A percentile compares a stretch with the other conserved stretches of the same genome.
These are phyloP conservation scores for Mortierella sp. DNA, from an alignment of 371 early-diverging fungal species.

Conservation along the genomic window DNA sequence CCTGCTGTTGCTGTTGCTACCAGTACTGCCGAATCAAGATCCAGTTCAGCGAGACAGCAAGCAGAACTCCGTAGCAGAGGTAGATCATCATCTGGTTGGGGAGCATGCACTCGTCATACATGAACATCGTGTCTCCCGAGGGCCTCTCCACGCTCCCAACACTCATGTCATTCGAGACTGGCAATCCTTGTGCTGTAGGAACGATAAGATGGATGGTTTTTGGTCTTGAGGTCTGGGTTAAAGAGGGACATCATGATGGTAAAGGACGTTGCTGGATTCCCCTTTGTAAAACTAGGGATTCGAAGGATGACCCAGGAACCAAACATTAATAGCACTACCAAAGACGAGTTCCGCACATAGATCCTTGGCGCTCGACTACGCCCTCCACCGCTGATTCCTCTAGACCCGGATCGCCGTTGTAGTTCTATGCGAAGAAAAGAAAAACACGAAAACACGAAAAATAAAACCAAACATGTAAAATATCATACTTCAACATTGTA, in stretches of 20 bases:
- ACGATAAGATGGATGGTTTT: slow-evolving; percentile 16
- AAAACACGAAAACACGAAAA: no score
- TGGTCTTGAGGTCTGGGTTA: slow-evolving; percentile 30
- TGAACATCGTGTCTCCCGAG: slow-evolving; percentile 26
- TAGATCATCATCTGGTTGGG: slow-evolving; percentile 47
- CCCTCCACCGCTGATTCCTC: no score
- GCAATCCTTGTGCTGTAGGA: not conserved
- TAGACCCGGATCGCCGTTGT: no score
- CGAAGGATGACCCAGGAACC: slow-evolving; percentile 63
- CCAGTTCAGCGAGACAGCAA: slow-evolving; percentile 27
- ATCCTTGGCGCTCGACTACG: no score
- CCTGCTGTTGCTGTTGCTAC: not conserved
- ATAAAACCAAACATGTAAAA: no score
- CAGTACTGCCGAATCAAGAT: slow-evolving; percentile 28
- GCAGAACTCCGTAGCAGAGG: slow-evolving; percentile 17
- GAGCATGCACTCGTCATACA: slow-evolving; percentile 39
- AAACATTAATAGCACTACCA: no score
- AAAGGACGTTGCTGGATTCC: slow-evolving; percentile 62
- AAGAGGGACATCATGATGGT: slow-evolving; percentile 57
- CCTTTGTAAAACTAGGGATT: slow-evolving; percentile 73
- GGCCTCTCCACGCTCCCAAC: slow-evolving; percentile 10
- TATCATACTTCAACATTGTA: no score
- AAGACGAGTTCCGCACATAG: no score
- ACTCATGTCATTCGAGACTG: not conserved
- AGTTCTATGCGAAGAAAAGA: no score